Percentiles rank a stretch among this genome's conserved stretches.
These are phyloP conservation scores for Omphalea diandra DNA, from an alignment of 441 rosid genomes.

Conservation along the genomic window DNA sequence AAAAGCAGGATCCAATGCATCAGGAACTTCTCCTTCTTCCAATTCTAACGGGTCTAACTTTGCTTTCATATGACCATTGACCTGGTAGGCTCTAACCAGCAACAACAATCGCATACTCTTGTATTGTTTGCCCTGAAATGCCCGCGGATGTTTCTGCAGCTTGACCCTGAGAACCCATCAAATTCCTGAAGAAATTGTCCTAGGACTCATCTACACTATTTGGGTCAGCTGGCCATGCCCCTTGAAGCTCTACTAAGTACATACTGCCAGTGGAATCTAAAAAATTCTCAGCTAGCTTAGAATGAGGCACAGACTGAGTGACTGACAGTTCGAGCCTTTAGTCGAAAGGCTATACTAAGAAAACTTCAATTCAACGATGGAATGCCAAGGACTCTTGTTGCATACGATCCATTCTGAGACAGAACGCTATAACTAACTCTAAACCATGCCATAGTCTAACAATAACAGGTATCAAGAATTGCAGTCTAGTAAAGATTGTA, in stretches of 20 bases:
- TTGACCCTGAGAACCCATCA: constrained; percentile 71
- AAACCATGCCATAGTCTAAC: constrained; percentile 17
- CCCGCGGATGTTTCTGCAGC: constrained; percentile 89
- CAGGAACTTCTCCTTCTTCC: constrained; percentile 77
- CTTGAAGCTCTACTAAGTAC: constrained; percentile 90
- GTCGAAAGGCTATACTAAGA: not conserved
- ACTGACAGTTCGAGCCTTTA: constrained; percentile 50
- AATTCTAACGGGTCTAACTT: constrained; percentile 80
- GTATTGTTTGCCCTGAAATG: constrained; percentile 92
- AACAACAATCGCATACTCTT: constrained; percentile 91
- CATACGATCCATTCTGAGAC: constrained; percentile 9
- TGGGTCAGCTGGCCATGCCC: constrained; percentile 92
- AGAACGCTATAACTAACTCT: constrained; percentile 10
- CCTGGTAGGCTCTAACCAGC: constrained; percentile 93
- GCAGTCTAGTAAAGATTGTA: too few species aligned
- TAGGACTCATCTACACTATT: constrained; percentile 92
- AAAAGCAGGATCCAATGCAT: constrained; percentile 71
- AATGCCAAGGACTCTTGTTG: not conserved
- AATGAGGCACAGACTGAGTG: constrained; percentile 76
- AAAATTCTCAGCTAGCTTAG: constrained; percentile 84
- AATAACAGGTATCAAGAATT: not conserved
- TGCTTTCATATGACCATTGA: constrained; percentile 95
- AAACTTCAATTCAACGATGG: not conserved
- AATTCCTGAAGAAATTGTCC: constrained; percentile 96
- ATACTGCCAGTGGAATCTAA: constrained; percentile 93